Base-by-base conservation (phyloP, 2,329 filamentous ascomycete genomes). In the Thermothelomyces thermophilus region DNA sequence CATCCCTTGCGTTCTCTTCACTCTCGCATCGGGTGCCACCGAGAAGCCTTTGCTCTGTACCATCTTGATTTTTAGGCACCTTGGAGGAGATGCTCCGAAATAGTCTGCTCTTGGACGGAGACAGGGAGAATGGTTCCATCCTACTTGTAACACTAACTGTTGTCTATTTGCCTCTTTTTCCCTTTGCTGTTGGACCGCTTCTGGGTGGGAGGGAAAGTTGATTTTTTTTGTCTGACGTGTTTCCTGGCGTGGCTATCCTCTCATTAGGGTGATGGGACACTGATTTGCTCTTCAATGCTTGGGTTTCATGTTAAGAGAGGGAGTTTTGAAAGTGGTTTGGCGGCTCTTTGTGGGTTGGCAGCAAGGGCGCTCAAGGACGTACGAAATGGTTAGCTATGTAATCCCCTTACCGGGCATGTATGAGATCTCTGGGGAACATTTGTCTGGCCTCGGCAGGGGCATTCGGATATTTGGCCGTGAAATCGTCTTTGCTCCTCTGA, bases 121-220 rank as follows among this genome's bases (percentile, higher is more conserved):
- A 34, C 3, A 17, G 17, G 0, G 26, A 13, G 4, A 8, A 34
- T 16, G n/a, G 26, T 19, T 22, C 19, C 6, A 19, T 28, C 19
- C 31, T 36, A 45, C 42, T 10, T 45, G 42, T 45, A 45, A 36
- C 33, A 45, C 6, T 30, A 45, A n/a, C n/a, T n/a, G n/a, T n/a
- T n/a, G n/a, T n/a, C n/a, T n/a, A n/a, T n/a, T n/a, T n/a, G 1
- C 28, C 19, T 45, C n/a, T n/a, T 3, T 41, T 47, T 6, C 10
- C 35, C 24, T 9, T 35, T 39, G 30, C n/a, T 26, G 28, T 3
- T 14, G 17, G 39, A 41, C 39, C 9, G 34, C 5, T 10, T 11
- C 8, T n/a, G 7, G 16, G 34, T 5, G 3, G 34, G 34, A 9
- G 16, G 34, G 30, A 10, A 31, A 14, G 30, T 31, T 3, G 3